Percentiles rank a stretch among this genome's conserved stretches.
phyloP scores from a whole-genome alignment of 805 yeast species.

The Saturnispora saitoi region DNA sequence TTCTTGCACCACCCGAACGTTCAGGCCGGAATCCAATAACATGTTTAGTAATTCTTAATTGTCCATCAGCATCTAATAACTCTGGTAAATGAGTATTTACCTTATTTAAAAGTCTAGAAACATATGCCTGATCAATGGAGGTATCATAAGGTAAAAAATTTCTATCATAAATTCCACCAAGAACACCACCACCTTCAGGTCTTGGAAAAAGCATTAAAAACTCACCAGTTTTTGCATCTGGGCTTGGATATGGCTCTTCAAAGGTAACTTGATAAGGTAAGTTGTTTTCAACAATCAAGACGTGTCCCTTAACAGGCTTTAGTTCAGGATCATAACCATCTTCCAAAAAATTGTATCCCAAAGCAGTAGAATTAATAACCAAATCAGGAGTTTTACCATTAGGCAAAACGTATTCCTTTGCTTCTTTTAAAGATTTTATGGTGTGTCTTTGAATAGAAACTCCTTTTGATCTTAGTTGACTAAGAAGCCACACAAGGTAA shows the following conservation, averaged over 20 bases:
- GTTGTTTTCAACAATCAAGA: conserved; percentile 41
- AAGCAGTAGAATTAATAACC: conserved; percentile 52
- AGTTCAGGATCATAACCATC: conserved; percentile 44
- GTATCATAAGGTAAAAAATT: conserved; percentile 18
- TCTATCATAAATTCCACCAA: conserved; percentile 43
- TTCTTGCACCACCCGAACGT: conserved; percentile 46
- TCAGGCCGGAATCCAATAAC: conserved; percentile 71
- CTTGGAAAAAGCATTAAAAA: conserved; percentile 54
- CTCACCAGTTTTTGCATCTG: conserved; percentile 33
- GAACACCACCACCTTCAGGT: conserved; percentile 56
- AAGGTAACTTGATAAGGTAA: conserved; percentile 31
- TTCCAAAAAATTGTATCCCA: conserved; percentile 34
- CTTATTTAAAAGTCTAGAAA: conserved; percentile 34
- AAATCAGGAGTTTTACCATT: conserved; percentile 29
- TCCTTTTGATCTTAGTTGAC: conserved; percentile 37
- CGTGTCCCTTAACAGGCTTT: conserved; percentile 53
- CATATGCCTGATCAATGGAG: conserved; percentile 40
- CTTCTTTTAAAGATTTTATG: conserved; percentile 37
- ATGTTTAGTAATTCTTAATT: conserved; percentile 37
- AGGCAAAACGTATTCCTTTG: conserved; percentile 28
- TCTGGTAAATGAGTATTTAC: conserved; percentile 47
- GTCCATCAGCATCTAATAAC: conserved; percentile 20
- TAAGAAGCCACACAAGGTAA: conserved; percentile 45
- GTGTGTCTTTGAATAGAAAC: conserved; percentile 36
- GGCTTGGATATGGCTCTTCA: conserved; percentile 22